A percentile compares a stretch with the other conserved stretches of the same genome.
Conservation (phyloP, 139 green algal genomes). For the Spirogloea muscicola region DNA sequence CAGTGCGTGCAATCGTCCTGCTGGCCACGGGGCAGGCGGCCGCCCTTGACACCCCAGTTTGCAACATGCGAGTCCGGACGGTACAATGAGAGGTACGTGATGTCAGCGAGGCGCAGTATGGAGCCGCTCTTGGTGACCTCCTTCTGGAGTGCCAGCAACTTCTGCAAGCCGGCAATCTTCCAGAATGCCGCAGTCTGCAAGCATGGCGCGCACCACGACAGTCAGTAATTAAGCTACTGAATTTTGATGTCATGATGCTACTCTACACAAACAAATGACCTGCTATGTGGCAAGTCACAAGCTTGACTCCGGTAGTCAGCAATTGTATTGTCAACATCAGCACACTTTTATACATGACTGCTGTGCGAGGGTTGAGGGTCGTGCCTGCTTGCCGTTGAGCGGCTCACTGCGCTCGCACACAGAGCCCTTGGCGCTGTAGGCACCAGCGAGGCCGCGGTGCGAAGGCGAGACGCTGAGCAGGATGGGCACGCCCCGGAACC, state of each 20-base stretch:
- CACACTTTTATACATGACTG: background rate
- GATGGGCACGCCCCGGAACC: constrained; percentile 4
- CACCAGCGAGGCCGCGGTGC: constrained; percentile 2
- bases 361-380: background rate
- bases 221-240: background rate
- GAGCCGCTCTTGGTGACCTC: background rate
- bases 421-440: constrained; percentile 1
- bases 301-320: too few relatives aligned
- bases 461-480: constrained; percentile 4
- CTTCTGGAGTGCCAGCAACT: constrained; percentile 4
- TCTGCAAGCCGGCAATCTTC: background rate
- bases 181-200: background rate
- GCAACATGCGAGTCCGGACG: constrained; percentile 20
- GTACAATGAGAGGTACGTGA: background rate
- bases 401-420: background rate
- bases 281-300: too few relatives aligned
- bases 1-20: constrained; percentile 29
- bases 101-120: constrained; percentile 10
- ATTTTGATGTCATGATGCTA: background rate
- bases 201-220: background rate
- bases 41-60: constrained; percentile 18
- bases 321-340: background rate
- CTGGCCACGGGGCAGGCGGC: background rate
- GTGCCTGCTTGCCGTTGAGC: background rate
- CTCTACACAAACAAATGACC: too few relatives aligned